Evolutionary conservation across 1,284 basidiomycete species (phyloP).

Genomic region (Malassezia equina): DNA sequence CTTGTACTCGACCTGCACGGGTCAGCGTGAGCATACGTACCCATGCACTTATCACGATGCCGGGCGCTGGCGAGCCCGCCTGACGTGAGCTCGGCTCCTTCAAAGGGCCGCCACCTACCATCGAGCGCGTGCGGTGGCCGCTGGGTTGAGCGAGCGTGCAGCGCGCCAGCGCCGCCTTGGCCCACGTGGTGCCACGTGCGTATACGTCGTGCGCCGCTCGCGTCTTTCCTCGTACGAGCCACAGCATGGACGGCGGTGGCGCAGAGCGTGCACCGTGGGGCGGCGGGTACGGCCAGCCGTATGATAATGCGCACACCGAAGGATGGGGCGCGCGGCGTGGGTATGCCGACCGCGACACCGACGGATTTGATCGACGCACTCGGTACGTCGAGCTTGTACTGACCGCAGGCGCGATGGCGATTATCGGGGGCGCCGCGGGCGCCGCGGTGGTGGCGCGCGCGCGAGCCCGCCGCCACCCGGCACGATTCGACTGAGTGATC

Average conservation of each 20-base stretch:
- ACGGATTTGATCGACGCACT: background rate
- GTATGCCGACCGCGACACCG: background rate
- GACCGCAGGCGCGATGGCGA: conserved; percentile 47
- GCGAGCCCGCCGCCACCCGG: conserved; percentile 84
- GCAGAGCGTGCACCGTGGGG: background rate
- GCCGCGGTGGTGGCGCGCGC: conserved; percentile 51
- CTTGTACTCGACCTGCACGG: conserved; percentile 29
- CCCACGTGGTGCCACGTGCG: background rate
- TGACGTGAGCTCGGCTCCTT: background rate
- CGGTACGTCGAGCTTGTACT: too few species aligned
- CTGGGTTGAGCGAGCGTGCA: background rate
- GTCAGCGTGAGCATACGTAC: conserved; percentile 1
- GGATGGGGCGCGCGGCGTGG: conserved; percentile 5
- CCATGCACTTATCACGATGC: background rate
- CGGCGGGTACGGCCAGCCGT: background rate
- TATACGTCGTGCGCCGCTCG: background rate
- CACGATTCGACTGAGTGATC: conserved; percentile 68
- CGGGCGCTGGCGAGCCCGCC: background rate
- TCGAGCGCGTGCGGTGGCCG: background rate
- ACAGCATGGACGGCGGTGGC: background rate
- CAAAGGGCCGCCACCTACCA: background rate
- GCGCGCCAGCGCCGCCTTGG: too few species aligned
- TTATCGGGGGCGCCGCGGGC: conserved; percentile 51
- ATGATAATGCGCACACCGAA: background rate
- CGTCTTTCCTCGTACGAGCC: background rate